These are phyloP conservation scores for Paspalum notatum DNA, from an alignment of 176 grass and related monocot species.

Conservation along the genomic window DNA sequence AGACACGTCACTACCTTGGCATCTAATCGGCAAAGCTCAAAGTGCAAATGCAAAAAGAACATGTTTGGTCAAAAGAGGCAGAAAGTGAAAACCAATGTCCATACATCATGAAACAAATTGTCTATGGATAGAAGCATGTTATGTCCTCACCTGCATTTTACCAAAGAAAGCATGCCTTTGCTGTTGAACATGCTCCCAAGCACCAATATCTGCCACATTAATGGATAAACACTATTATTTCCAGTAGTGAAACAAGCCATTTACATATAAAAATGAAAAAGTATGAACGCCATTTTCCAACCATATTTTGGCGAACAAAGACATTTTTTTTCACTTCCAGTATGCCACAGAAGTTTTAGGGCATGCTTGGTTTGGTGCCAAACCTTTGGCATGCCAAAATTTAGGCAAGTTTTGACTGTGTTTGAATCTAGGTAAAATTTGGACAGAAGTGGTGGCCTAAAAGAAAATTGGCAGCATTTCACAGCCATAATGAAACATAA, in stretches of 20 bases:
- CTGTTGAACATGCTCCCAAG: slow-evolving; percentile 90
- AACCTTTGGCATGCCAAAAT: no score
- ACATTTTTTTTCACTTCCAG: not conserved
- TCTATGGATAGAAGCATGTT: slow-evolving; percentile 21
- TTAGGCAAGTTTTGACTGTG: no score
- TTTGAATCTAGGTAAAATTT: not conserved
- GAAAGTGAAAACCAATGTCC: not conserved
- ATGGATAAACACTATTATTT: slow-evolving; percentile 8
- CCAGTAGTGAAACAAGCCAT: not conserved
- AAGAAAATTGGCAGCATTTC: not conserved
- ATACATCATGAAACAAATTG: slow-evolving; percentile 13
- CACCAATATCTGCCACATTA: slow-evolving; percentile 70
- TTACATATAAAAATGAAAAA: not conserved
- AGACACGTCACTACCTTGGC: not conserved
- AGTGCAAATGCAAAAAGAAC: not conserved
- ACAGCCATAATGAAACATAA: not conserved
- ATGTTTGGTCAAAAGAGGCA: not conserved
- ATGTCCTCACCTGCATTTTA: slow-evolving; percentile 84
- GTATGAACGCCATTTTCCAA: not conserved
- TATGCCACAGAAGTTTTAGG: not conserved
- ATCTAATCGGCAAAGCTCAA: slow-evolving; percentile 23
- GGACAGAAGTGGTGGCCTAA: not conserved
- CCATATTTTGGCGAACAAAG: not conserved
- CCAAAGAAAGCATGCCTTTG: slow-evolving; percentile 95
- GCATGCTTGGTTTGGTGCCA: no score